Percentiles rank a stretch among this genome's conserved stretches.
phyloP scores from a whole-genome alignment of 2,329 filamentous ascomycete genomes.

The Verticillium dahliae region DNA sequence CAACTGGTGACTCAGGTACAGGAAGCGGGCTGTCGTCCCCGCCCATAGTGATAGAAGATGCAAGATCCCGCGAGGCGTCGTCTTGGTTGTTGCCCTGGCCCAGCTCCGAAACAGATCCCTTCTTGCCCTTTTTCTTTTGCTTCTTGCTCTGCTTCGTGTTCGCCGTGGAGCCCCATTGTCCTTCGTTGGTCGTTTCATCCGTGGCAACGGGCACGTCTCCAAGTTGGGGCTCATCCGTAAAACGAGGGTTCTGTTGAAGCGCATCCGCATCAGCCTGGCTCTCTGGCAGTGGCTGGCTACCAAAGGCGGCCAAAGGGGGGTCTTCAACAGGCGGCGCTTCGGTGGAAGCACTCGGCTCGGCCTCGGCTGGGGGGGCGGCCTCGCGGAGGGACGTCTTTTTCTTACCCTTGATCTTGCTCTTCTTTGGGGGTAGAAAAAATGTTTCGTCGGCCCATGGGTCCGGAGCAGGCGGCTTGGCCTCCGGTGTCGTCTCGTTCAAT shows the following conservation, averaged over 20 bases:
- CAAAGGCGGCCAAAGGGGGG: neutral
- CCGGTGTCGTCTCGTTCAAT: neutral
- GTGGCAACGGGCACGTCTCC: neutral
- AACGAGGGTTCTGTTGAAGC: neutral
- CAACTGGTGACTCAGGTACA: conserved; percentile 7
- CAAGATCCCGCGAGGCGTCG: neutral
- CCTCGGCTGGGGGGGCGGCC: neutral
- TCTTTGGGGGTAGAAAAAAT: neutral
- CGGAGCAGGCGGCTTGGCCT: neutral
- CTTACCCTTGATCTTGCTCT: conserved; percentile 1
- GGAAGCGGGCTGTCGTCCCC: neutral
- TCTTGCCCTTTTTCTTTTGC: conserved; percentile 9
- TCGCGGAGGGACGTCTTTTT: conserved; percentile 1
- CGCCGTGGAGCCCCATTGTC: neutral
- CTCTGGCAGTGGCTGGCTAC: neutral
- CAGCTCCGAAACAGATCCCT: conserved; percentile 5
- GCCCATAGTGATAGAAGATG: neutral
- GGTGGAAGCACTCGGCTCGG: neutral
- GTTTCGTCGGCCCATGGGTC: neutral
- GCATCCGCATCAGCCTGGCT: neutral
- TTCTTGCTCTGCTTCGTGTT: conserved; percentile 5
- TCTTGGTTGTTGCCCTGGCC: neutral
- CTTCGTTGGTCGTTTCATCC: neutral
- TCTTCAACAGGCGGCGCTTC: neutral
- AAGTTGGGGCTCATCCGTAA: neutral